These are phyloP conservation scores for Dothideomycetes sp. DNA, from an alignment of 2,329 filamentous ascomycete genomes.

Conservation along the genomic window DNA sequence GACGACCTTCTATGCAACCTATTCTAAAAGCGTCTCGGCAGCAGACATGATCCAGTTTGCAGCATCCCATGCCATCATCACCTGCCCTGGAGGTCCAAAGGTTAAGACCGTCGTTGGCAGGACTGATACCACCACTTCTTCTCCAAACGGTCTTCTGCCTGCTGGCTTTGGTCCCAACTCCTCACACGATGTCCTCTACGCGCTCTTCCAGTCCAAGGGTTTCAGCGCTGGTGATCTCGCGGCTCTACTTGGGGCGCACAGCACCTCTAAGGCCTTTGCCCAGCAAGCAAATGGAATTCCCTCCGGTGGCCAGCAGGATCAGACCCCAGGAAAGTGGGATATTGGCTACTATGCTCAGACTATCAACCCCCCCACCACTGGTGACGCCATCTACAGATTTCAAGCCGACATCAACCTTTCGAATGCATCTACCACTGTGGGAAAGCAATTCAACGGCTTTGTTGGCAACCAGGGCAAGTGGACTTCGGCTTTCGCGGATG, in stretches of 20 bases:
- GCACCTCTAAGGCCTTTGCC: conserved; percentile 36
- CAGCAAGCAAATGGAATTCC: conserved; percentile 14
- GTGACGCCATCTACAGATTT: conserved; percentile 20
- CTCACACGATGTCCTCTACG: conserved; percentile 28
- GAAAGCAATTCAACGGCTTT: conserved; percentile 24
- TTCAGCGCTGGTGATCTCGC: conserved; percentile 39
- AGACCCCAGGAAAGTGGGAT: conserved; percentile 41
- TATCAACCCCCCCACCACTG: conserved; percentile 12
- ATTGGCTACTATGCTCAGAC: conserved; percentile 34
- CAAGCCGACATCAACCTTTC: conserved; percentile 22
- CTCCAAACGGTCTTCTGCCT: conserved; percentile 36
- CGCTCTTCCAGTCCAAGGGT: conserved; percentile 40
- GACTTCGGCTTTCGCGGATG: conserved; percentile 11
- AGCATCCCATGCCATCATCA: conserved; percentile 33
- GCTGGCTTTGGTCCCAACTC: conserved; percentile 26
- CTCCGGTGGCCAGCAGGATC: conserved; percentile 32
- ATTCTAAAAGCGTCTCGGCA: conserved; percentile 27
- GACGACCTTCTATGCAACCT: conserved; percentile 24
- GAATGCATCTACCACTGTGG: conserved; percentile 15
- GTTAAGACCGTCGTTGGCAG: conserved; percentile 41
- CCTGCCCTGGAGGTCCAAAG: conserved; percentile 41
- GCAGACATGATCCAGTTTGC: conserved; percentile 46
- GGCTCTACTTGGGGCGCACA: conserved; percentile 45
- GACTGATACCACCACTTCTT: conserved; percentile 29
- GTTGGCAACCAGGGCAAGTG: conserved; percentile 23